phyloP scores from a whole-genome alignment of 2,329 filamentous ascomycete genomes.

The Parastagonospora avenae region DNA sequence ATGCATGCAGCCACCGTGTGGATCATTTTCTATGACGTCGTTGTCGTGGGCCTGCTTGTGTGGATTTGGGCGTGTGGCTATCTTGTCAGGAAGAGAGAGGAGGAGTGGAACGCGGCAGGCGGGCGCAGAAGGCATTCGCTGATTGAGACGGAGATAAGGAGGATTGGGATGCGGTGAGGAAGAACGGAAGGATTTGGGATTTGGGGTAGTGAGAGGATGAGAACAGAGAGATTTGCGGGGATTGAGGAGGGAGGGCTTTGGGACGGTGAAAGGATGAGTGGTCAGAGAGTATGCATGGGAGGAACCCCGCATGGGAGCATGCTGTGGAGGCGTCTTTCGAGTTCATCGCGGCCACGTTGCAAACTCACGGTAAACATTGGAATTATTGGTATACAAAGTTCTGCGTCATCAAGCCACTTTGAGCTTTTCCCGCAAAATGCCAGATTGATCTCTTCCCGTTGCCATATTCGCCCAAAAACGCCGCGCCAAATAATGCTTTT shows the following conservation, averaged over 20 bases:
- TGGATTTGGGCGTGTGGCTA: slow-evolving; percentile 18
- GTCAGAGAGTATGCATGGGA: too few relatives aligned
- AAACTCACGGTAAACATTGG: background rate
- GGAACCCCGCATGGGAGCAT: background rate
- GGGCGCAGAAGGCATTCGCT: slow-evolving; percentile 4
- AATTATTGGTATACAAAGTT: slow-evolving; percentile 2
- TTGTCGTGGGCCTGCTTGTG: slow-evolving; percentile 10
- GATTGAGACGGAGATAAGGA: slow-evolving; percentile 31
- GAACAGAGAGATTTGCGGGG: background rate
- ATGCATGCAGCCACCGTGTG: slow-evolving; percentile 14
- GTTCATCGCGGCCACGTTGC: too few relatives aligned
- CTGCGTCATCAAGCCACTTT: background rate
- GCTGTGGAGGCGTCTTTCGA: background rate
- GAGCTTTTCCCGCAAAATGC: slow-evolving; percentile 3
- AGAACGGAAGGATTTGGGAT: background rate
- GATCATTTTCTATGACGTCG: slow-evolving; percentile 26
- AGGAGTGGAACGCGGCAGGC: background rate
- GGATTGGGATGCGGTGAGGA: slow-evolving; percentile 26
- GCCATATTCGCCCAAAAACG: slow-evolving; percentile 3
- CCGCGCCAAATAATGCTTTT: slow-evolving; percentile 3
- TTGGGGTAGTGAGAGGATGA: background rate
- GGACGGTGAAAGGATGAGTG: too few relatives aligned
- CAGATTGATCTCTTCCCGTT: background rate
- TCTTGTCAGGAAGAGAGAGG: slow-evolving; percentile 11
- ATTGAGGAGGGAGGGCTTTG: too few relatives aligned